Evolutionary conservation across 306 rosid species (phyloP), one percentile per base, ranked within the genome.

Genomic region (Prunus campanulata): DNA sequence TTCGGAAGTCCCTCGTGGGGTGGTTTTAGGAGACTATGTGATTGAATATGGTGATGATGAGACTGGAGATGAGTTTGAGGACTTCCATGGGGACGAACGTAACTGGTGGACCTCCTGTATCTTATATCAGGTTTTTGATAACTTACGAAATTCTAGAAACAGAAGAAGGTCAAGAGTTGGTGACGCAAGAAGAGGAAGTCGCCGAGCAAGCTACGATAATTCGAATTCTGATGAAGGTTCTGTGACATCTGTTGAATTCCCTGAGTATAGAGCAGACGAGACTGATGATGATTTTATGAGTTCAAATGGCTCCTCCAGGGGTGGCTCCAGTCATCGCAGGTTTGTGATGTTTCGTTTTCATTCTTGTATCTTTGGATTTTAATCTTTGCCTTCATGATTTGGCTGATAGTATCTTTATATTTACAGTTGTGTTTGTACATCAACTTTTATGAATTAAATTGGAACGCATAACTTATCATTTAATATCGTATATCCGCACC

Each of bases 101-200:
- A 92, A 89, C 83, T 92, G 98, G 98, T 94, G 98, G 98, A 94
- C 96, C 78, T 91, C 97, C 22, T 94, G 98, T 77, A 92, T 94
- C 56, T 81, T 92, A 79, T 94, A 94, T 85, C 98, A 93, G 73
- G 94, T 90, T 42, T 92, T 94, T 27, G 95, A 94, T 75, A 89
- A 94, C 83, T 83, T 94, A 46, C 89, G 98, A 78, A 92, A 85
- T 83, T 92, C 96, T 3, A 89, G 98, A 78, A 94, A 90, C 73
- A 82, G 97, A 82, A 91, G 98, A 68, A 85, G 98, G 74, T 74
- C 95, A 32, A 90, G 98, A 85, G 83, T 85, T 59, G 54, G 77
- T 80, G 87, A 87, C 71, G 54, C 91, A 47, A 89, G 97, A 81
- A 83, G 98, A 80, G 90, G 88, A 69, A 82, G 76, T 81, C 94